Evolutionary conservation across 1,139 yeast genomes (phyloP).

Genomic region (Geotrichum cucujoidarum): DNA sequence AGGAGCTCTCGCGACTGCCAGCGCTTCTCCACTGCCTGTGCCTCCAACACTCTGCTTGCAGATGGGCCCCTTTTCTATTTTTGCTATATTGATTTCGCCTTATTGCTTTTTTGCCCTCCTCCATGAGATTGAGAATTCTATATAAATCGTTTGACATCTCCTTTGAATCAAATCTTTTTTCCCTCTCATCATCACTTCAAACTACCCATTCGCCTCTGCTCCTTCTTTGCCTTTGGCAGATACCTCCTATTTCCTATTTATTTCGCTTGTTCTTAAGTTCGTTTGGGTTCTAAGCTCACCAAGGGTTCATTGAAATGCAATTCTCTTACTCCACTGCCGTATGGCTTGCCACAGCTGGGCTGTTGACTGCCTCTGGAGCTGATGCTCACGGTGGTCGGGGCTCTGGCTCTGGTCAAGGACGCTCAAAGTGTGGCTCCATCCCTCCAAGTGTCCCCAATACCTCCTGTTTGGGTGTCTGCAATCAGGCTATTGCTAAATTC

Average conservation of each 20-base stretch:
- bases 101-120: too few species aligned
- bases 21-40: too few species aligned
- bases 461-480: constrained; percentile 1
- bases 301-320: too few species aligned
- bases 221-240: neutral
- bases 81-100: too few species aligned
- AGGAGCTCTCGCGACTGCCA: too few species aligned
- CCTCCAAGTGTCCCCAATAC: neutral
- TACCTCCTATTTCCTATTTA: neutral
- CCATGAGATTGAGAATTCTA: too few species aligned
- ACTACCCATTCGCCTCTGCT: neutral
- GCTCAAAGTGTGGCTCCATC: neutral
- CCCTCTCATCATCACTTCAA: neutral
- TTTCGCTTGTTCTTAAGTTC: neutral
- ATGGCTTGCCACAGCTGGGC: constrained; percentile 6
- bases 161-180: too few species aligned
- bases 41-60: too few species aligned
- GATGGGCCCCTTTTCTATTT: too few species aligned
- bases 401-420: neutral
- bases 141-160: too few species aligned
- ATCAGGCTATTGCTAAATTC: constrained; percentile 1
- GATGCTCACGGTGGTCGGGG: neutral
- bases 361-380: constrained; percentile 2
- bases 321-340: too few species aligned
- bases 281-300: neutral